phyloP scores from a whole-genome alignment of 805 yeast species.

The Cyberlindnera sargentensis region DNA sequence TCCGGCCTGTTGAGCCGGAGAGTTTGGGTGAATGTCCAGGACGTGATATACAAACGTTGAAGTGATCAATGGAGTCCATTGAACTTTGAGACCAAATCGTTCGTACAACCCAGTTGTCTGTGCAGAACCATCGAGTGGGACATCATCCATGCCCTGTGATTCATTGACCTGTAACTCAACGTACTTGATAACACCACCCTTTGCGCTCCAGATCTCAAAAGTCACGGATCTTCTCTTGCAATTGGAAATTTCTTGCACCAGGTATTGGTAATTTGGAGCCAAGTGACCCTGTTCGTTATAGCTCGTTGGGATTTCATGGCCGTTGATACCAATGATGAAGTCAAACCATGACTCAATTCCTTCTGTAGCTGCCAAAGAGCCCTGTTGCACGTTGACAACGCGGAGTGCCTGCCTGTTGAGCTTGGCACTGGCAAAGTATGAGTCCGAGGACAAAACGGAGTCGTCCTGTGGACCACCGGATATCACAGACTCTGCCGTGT shows the following conservation, averaged over 20 bases:
- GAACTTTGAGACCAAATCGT: constrained; percentile 60
- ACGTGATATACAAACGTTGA: constrained; percentile 87
- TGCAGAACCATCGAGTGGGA: constrained; percentile 14
- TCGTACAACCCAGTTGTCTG: constrained; percentile 32
- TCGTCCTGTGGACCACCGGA: constrained; percentile 22
- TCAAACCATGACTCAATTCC: constrained; percentile 86
- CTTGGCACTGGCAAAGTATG: constrained; percentile 23
- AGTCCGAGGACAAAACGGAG: constrained; percentile 19
- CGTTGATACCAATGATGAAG: constrained; percentile 73
- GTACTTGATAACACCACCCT: constrained; percentile 61
- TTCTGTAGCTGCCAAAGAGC: constrained; percentile 39
- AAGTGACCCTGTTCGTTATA: constrained; percentile 27
- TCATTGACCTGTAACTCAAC: constrained; percentile 29
- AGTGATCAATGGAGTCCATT: constrained; percentile 68
- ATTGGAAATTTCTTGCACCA: constrained; percentile 36
- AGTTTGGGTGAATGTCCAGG: constrained; percentile 58
- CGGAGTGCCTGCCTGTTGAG: constrained; percentile 45
- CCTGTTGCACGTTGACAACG: constrained; percentile 41
- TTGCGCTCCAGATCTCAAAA: constrained; percentile 77
- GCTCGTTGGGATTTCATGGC: constrained; percentile 45
- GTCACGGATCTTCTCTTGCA: constrained; percentile 35
- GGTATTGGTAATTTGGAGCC: constrained; percentile 37
- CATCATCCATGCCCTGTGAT: constrained; percentile 24
- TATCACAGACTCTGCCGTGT: constrained; percentile 26
- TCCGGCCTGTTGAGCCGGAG: constrained; percentile 82